Base-by-base conservation (phyloP, 306 rosid genomes). In the Acacia melanoxylon region DNA sequence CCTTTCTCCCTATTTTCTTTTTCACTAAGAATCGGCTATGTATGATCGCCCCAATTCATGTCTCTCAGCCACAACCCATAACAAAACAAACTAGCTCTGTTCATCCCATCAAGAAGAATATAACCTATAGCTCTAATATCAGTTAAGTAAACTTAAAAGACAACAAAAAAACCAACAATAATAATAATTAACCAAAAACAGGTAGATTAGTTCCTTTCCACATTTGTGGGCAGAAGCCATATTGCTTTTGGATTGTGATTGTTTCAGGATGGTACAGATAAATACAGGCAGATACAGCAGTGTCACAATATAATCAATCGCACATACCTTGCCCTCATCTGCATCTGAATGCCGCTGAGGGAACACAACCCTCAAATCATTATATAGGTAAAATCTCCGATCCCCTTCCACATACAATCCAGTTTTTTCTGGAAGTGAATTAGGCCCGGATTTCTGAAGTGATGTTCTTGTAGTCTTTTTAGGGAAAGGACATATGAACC, bases 311-410 rank as follows among this genome's bases (percentile, higher is more conserved):
- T 48, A 62, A 52, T 73, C 69, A 63, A 29, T 63, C 5, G 41
- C 31, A 37, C 89, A 75, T 93, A 96, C 99, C 99, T 96, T 94
- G 86, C 99, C 99, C 90, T 96, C 99, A 54, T 96, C 99, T 24
- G 97, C 86, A 73, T 96, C 99, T 3, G 98, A 84, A 88, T 94
- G 98, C 73, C 99, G 97, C 72, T 96, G 99, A 58, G 99, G 99
- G 77, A 96, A 96, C 83, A 96, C 99, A 42, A 88, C 99, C 89
- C 90, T 86, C 82, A 96, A 33, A 85, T 93, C 99, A 76, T 96
- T 94, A 88, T 90, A 96, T 22, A 96, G 82, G 83, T 92, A 96
- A 87, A 96, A 93, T 85, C 91, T 96, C 68, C 98, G 90, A 42
- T 92, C 94, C 27, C 88, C 91, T 22, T 85, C 90, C 46, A 19